These are phyloP conservation scores for Raphanus sativus DNA, from an alignment of 345 rosid genomes.

Conservation along the genomic window DNA sequence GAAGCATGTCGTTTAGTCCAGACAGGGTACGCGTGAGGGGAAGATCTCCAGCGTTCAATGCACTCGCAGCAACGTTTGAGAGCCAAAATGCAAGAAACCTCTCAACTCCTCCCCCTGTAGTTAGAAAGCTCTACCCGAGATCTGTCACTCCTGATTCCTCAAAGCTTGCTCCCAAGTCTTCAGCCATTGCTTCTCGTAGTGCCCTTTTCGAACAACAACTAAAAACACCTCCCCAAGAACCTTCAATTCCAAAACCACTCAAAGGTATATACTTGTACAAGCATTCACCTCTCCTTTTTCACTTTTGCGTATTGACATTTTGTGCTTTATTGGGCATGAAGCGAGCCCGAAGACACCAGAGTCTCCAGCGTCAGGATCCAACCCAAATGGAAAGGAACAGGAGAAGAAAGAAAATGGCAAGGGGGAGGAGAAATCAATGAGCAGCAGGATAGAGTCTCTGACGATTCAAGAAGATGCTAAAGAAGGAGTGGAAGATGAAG, in stretches of 20 bases:
- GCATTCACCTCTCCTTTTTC: background rate
- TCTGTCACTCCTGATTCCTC: constrained; percentile 80
- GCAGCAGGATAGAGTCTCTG: constrained; percentile 71
- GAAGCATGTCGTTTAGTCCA: constrained; percentile 44
- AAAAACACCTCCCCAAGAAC: constrained; percentile 60
- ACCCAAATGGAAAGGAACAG: constrained; percentile 42
- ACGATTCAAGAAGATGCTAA: constrained; percentile 85
- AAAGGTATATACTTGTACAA: constrained; percentile 52
- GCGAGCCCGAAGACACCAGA: constrained; percentile 54
- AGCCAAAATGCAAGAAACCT: constrained; percentile 41
- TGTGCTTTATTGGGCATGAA: constrained; percentile 21
- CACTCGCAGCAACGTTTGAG: constrained; percentile 45
- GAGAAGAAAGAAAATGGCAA: constrained; percentile 30
- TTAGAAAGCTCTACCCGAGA: constrained; percentile 82
- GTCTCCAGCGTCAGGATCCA: constrained; percentile 47
- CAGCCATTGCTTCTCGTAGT: constrained; percentile 70
- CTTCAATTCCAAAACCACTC: constrained; percentile 66
- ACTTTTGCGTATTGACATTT: background rate
- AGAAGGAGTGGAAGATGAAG: constrained; percentile 93
- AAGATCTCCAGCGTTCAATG: constrained; percentile 41
- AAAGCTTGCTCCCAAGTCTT: constrained; percentile 58
- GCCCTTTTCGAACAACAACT: constrained; percentile 71
- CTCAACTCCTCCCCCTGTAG: constrained; percentile 46
- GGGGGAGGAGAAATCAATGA: constrained; percentile 54
- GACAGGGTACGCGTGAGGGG: constrained; percentile 45